phyloP scores from a whole-genome alignment of 331 rosid species.

The Acacia concinna region DNA sequence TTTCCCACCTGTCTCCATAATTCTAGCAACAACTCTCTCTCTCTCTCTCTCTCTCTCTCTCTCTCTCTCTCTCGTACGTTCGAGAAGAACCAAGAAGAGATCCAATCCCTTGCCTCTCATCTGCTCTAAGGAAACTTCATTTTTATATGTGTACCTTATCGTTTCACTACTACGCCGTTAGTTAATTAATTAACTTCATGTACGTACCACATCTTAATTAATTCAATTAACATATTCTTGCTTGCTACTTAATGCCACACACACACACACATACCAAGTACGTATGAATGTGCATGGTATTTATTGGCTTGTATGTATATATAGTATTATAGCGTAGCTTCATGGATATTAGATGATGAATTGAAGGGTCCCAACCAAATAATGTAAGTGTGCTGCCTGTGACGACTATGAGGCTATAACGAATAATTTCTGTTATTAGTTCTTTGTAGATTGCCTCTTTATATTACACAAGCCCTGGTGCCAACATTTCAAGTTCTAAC shows the following conservation, averaged over 20 bases:
- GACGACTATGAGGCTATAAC: neutral
- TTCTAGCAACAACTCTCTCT: slow-evolving; percentile 46
- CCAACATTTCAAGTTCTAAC: neutral
- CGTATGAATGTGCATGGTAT: neutral
- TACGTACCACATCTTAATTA: too few relatives aligned
- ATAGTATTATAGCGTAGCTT: neutral
- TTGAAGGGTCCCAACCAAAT: neutral
- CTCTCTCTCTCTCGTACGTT: neutral
- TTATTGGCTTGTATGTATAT: neutral
- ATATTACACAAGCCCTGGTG: neutral
- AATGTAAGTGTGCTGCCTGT: neutral
- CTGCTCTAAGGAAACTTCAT: slow-evolving; percentile 30
- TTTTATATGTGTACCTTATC: neutral
- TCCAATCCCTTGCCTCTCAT: slow-evolving; percentile 18
- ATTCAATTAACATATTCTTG: neutral
- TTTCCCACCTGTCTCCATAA: slow-evolving; percentile 40
- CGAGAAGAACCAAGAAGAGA: too few relatives aligned
- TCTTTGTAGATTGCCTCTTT: neutral
- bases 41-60: slow-evolving; percentile 27
- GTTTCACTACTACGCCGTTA: too few relatives aligned
- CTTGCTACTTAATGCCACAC: neutral
- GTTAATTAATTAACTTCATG: too few relatives aligned
- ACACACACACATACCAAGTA: neutral
- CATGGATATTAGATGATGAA: neutral
- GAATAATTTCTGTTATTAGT: slow-evolving; percentile 6